Base-by-base conservation (phyloP, 495 filamentous ascomycete genomes). In the Penicillium fimorum region DNA sequence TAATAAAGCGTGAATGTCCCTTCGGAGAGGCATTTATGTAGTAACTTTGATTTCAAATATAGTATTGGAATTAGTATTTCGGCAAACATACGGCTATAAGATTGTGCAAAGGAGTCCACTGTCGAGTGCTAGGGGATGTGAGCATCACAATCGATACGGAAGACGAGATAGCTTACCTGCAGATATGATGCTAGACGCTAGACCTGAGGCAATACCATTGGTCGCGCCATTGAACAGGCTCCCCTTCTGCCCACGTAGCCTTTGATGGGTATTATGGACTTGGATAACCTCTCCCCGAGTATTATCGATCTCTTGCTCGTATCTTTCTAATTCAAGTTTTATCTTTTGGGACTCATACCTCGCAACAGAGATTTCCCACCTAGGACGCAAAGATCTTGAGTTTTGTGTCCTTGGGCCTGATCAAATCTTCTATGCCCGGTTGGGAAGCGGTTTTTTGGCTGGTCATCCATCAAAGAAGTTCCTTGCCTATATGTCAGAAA, bases 111-210 rank as follows among this genome's bases (percentile, higher is more conserved):
- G 6, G 3, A 38, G 4, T 10, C 32, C 47, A n/a, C 18, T 12
- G 3, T 32, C 32, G 15, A 50, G 12, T 9, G 47, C 47, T 50
- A 50, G 13, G 0, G n/a, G 4, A 17, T 32, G 18, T 37, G n/a
- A 49, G 47, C 24, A 22, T 8, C 12, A 12, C 12, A 11, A 20
- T 4, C 1, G 22, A 0, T 20, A 4, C n/a, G 10, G 25, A 12
- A 13, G n/a, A 32, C 11, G 1, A 33, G 10, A 20, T 18, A n/a
- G 44, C 29, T 35, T 44, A 54, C 51, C 51, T 46, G 7, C 51
- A 54, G 51, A 12, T 22, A 54, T 32, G 30, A 54, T n/a, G 1
- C 41, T 43, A 35, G 52, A 13, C 5, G 52, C 30, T 11, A 55
- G 10, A 18, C 43, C 52, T 3, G 42, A 45, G 6, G 43, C 41